Evolutionary conservation across 306 rosid genomes (phyloP), one percentile per base, ranked within the genome.

Genomic region (Ceratonia siliqua): DNA sequence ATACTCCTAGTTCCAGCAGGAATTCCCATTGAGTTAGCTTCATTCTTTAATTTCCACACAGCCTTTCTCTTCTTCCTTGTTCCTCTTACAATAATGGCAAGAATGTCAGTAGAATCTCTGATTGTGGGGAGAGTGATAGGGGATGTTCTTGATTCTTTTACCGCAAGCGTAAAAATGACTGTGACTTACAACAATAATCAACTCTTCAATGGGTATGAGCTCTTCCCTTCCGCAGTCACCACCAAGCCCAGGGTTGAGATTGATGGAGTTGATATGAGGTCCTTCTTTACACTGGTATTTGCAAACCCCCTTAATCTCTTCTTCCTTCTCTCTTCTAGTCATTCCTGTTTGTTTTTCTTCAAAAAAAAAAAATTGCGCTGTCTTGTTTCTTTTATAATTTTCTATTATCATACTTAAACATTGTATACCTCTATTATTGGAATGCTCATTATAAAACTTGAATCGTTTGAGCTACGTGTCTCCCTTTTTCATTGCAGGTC

Each of bases 141-240:
- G 72, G 98, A 93, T 66, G 98, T 93, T 43, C 84, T 91, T 69
- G 94, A 91, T n/a, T 48, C 49, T 21, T 93, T 93, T 85, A 93
- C 70, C 18, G 48, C 88, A 64, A 82, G 75, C 73, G 78, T 82
- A 4, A 78, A 75, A 63, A 89, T 93, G 90, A 17, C 46, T 43
- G 85, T 91, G 33, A 57, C 83, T 59, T 93, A 73, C 88, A 85
- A 49, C 74, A 78, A 35, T 65, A 93, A 85, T 82, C 87, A 88
- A 77, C 88, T 93, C 73, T 83, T 76, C 73, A 93, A 91, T 74
- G 97, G 97, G 11, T 84, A 82, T 39, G 98, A 93, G 79, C 52
- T 90, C 85, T 81, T 82, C 62, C 98, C 98, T 79, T 86, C 94
- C 28, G 70, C 82, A 1, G 82, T 93, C 74, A 70, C 85, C 54